Evolutionary conservation across 306 rosid species (phyloP), one percentile per base, ranked within the genome.

Genomic region (Dryas alaskensis): DNA sequence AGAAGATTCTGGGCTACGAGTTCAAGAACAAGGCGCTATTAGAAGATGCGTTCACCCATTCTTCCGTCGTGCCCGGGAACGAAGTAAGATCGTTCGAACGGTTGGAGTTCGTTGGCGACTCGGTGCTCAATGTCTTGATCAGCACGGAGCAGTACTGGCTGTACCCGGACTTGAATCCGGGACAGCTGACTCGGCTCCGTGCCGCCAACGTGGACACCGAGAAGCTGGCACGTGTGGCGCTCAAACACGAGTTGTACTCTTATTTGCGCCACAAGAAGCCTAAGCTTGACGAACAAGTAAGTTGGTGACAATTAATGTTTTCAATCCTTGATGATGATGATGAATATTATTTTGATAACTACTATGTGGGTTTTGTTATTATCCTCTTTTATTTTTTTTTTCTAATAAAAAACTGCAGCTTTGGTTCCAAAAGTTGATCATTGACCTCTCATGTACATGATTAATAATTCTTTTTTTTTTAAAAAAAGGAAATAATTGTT

Each of bases 181-280:
- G 92, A 4, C 57, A n/a, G 0, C 25, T 87, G 76, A 90, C 96
- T 17, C 84, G 76, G 4, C 84, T 90, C 37, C 81, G 90, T 0
- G 85, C 96, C 0, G 76, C 84, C n/a, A 87, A 90, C 22, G 92
- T 90, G 0, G 89, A 90, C 59, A 79, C 89, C 0, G 96, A 90
- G 64, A 90, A 90, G 69, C 89, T 87, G 5, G 89, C 92, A 1
- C 90, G 96, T 10, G 90, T 81, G 8, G 86, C 89, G 0, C 9
- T 87, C 27, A 75, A 58, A 12, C 92, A 86, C 27, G 87, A 80
- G 1, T 51, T 90, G n/a, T 84, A 90, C 62, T 81, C 74, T 0
- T 87, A 76, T 60, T 65, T 90, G 4, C 84, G 89, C 27, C 92
- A 86, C 77, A 87, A 71, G 71, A 86, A 79, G 13, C 77, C 87